Percentiles rank a stretch among this genome's conserved stretches.
Evolutionary conservation across 129 eudicot genomes (phyloP).

Genomic region (Ambrosia artemisiifolia): DNA sequence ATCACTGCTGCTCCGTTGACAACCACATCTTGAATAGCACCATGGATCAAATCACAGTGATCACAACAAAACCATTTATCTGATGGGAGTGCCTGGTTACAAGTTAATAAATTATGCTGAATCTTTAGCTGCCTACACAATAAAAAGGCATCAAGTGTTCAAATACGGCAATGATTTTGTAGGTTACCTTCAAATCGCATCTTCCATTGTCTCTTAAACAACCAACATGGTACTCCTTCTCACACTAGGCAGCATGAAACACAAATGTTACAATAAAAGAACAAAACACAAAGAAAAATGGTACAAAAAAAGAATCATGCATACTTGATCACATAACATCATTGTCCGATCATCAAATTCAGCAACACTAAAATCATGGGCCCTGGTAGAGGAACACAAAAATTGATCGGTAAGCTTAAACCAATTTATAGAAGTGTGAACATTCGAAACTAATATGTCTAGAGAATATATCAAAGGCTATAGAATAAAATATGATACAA

Average conservation of each 20-base stretch:
- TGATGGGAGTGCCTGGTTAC: slow-evolving; percentile 72
- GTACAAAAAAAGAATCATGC: slow-evolving; percentile 7
- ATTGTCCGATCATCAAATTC: slow-evolving; percentile 87
- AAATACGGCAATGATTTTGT: slow-evolving; percentile 3
- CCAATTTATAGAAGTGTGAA: slow-evolving; percentile 7
- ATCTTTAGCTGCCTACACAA: neutral
- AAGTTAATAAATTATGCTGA: neutral
- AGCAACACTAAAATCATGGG: slow-evolving; percentile 79
- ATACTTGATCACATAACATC: slow-evolving; percentile 89
- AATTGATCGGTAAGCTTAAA: slow-evolving; percentile 3
- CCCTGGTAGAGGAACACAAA: slow-evolving; percentile 38
- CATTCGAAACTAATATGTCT: neutral
- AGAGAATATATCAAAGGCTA: neutral
- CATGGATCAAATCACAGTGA: slow-evolving; percentile 69
- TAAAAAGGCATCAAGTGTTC: neutral
- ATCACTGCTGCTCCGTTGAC: slow-evolving; percentile 50
- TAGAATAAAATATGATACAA: neutral
- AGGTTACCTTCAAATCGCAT: slow-evolving; percentile 79
- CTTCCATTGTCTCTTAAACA: slow-evolving; percentile 73
- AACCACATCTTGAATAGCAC: slow-evolving; percentile 52
- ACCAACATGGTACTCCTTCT: slow-evolving; percentile 97
- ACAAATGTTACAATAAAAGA: slow-evolving; percentile 1
- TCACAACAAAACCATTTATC: slow-evolving; percentile 92
- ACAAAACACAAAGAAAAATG: neutral
- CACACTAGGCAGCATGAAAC: slow-evolving; percentile 56